Conservation (phyloP, 1,284 basidiomycete species). For the Pholiota adiposa region DNA sequence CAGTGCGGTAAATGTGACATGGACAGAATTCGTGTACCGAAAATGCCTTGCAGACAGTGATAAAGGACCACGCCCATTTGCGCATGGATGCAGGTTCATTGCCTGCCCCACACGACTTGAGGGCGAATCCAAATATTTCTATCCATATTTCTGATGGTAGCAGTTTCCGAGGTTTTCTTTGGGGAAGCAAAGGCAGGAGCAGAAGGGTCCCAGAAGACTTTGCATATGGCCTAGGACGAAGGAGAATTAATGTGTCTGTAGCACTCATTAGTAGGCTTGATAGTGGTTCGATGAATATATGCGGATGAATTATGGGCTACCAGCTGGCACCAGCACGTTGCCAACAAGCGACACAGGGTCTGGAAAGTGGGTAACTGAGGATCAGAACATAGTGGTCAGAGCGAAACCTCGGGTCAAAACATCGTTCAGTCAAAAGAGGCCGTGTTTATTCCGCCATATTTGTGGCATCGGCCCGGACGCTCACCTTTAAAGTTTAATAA, state of each 20-base stretch:
- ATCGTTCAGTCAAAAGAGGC: too few relatives aligned
- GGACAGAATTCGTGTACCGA: slow-evolving; percentile 52
- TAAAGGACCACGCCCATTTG: slow-evolving; percentile 43
- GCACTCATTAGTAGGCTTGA: slow-evolving; percentile 29
- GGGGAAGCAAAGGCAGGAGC: slow-evolving; percentile 70
- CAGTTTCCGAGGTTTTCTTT: slow-evolving; percentile 48
- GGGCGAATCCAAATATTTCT: slow-evolving; percentile 57
- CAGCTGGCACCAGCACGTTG: neutral
- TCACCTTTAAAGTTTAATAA: too few relatives aligned
- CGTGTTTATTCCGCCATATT: neutral
- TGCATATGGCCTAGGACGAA: slow-evolving; percentile 56
- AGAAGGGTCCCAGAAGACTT: slow-evolving; percentile 58
- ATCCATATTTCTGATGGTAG: slow-evolving; percentile 78
- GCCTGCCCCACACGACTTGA: slow-evolving; percentile 29
- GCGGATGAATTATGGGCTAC: neutral
- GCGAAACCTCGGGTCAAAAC: neutral
- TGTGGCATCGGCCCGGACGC: neutral
- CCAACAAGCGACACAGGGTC: neutral
- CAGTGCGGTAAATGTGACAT: neutral
- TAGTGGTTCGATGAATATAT: neutral
- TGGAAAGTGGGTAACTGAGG: neutral
- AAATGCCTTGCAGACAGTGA: slow-evolving; percentile 73
- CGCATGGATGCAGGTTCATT: slow-evolving; percentile 10
- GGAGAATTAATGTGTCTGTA: slow-evolving; percentile 33
- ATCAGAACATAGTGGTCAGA: slow-evolving; percentile 1